Evolutionary conservation across 352 stramenopile genomes (phyloP), one percentile per base, ranked within the genome.

Genomic region (Pythium graminicola): DNA sequence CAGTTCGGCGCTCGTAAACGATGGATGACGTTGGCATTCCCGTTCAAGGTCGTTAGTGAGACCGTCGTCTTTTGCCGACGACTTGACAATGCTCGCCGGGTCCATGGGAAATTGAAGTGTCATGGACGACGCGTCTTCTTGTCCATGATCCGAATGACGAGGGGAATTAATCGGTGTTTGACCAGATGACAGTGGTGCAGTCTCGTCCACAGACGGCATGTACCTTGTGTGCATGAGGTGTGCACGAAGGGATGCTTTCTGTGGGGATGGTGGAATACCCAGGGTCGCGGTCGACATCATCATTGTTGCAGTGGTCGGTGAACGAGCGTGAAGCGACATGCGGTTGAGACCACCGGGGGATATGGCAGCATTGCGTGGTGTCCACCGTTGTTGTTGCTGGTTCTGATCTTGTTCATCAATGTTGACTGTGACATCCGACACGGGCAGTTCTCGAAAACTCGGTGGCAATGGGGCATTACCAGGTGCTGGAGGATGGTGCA

Each of bases 121-220:
- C 8, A 35, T 31, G 16, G 36, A 11, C 6, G 22, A 20, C 20
- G 20, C 16, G 7, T 35, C 20, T 6, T 54, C 46, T 2, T 44
- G 32, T 16, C 50, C 54, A 2, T 26, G 36, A 32, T 56, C 29
- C 8, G 27, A 28, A 19, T 58, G 17, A 22, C 60, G 64, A 36
- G 76, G 73, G 27, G 73, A 83, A 35, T 46, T 73, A 16, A 70
- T 50, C 4, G 76, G 73, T 0, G 73, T 85, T 49, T 83, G 71
- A 0, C 72, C 65, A 5, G 70, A 59, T 1, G 57, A 69, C 45
- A 84, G 57, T 8, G 72, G 73, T 14, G 68, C 71, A 0, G 67
- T 81, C 36, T 91, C 81, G 16, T 91, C 78, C 4, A 91, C 64
- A 4, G 72, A 72, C 8, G 77, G 78, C 81, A 91, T 91, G 52